Conservation (phyloP, 2,329 filamentous ascomycete genomes). For the Fusarium nisikadoi region DNA sequence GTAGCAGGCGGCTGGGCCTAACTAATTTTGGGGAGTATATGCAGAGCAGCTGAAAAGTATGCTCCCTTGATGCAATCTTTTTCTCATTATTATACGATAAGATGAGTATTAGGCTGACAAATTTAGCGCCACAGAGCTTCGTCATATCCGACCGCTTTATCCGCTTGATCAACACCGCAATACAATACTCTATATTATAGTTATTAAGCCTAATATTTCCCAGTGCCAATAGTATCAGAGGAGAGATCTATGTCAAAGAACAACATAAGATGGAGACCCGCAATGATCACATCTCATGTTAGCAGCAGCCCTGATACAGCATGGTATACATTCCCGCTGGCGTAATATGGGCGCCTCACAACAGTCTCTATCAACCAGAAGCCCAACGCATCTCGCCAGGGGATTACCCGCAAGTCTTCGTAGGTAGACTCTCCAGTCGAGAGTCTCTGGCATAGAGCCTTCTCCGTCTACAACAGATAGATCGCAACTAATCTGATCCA, state of each 20-base stretch:
- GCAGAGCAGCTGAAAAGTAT: no score
- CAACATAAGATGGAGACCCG: rapidly evolving
- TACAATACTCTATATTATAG: rapidly evolving
- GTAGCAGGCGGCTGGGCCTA: neutral
- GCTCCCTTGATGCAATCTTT: no score
- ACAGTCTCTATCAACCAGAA: rapidly evolving
- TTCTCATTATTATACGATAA: no score
- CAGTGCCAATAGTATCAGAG: rapidly evolving
- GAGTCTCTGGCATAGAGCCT: rapidly evolving
- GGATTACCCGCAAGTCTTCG: neutral
- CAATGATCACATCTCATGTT: rapidly evolving
- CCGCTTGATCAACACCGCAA: no score
- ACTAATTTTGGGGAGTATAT: no score
- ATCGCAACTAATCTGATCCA: rapidly evolving
- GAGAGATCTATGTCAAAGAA: neutral
- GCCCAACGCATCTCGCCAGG: rapidly evolving
- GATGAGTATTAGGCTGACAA: no score
- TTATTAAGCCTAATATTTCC: rapidly evolving
- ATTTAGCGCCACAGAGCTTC: no score
- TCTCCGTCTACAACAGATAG: rapidly evolving
- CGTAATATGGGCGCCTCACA: rapidly evolving
- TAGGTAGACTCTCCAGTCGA: rapidly evolving
- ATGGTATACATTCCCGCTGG: neutral
- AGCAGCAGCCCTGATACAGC: rapidly evolving
- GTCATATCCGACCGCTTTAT: neutral